Evolutionary conservation across 2,329 filamentous ascomycete species (phyloP), one percentile per base, ranked within the genome.

Genomic region (Stachybotrys chartarum): DNA sequence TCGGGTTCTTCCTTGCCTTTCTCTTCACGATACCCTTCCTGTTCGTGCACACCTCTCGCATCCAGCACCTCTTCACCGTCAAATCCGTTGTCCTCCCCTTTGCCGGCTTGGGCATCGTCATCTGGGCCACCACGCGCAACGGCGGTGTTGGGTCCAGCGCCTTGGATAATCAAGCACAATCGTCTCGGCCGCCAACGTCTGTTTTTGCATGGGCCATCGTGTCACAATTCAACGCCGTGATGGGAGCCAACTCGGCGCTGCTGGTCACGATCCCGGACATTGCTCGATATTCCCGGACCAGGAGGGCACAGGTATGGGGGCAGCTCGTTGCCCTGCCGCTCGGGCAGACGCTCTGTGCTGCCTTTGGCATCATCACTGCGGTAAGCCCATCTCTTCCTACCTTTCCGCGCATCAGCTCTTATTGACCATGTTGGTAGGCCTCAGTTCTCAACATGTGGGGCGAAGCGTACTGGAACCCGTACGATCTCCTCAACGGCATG

Each of bases 401-500:
- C 5, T 6, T 3, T 42, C 3, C 5, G 8, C 14, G 35, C 5
- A 14, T 3, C 3, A 2, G 17, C 8, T 47, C 18, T 3, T 47
- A 47, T n/a, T 24, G 45, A 47, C 45, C 17, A 17, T 47, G 4
- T 10, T 47, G 45, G 3, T 47, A 47, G 45, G 45, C 45, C 17
- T 47, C 16, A 8, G 45, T 47, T 8, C 16, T 47, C 45, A 47
- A 24, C 18, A 47, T 24, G 18, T 47, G 7, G 3, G 45, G 45
- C 7, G 16, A 47, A n/a, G 45, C 45, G 4, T 70, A 70, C 58
- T 72, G 70, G 70, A 72, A 72, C 39, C 60, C 67, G 7, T 71
- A 70, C 61, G 69, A 71, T 46, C 58, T 72, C 7, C 61, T 72
- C 3, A 65, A 69, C 7, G 63, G 67, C 10, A 71, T 73, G 14